Conservation (phyloP, 768 basidiomycete genomes). For the Candolleomyces efflorescens region DNA sequence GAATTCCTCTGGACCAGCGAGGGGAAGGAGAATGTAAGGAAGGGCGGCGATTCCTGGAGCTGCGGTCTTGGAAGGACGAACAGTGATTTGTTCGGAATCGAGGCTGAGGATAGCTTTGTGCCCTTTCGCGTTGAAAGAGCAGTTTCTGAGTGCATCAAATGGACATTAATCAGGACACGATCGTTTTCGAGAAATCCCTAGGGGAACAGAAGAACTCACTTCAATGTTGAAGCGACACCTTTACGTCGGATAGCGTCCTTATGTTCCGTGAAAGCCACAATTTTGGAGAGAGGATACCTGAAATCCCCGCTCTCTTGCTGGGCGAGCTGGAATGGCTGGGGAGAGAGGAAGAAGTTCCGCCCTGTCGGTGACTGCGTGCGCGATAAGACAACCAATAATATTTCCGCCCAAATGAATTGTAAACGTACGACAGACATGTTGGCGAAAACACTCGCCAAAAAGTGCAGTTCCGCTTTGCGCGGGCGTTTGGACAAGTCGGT, state of each 20-base stretch:
- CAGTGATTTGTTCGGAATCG: constrained; percentile 51
- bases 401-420: background rate
- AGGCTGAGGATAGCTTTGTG: constrained; percentile 70
- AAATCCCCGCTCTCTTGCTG: constrained; percentile 17
- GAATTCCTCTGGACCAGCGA: constrained; percentile 94
- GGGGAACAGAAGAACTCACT: constrained; percentile 46
- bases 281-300: constrained; percentile 80
- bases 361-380: constrained; percentile 62
- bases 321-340: constrained; percentile 49
- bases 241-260: constrained; percentile 80
- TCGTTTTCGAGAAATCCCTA: too few relatives aligned
- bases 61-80: constrained; percentile 51
- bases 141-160: constrained; percentile 51
- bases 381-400: background rate
- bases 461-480: constrained; percentile 81
- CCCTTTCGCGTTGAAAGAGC: constrained; percentile 61
- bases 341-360: constrained; percentile 74
- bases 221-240: constrained; percentile 83
- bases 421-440: constrained; percentile 75
- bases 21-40: constrained; percentile 80
- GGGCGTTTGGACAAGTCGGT: constrained; percentile 43
- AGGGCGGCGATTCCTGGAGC: constrained; percentile 83
- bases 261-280: constrained; percentile 89
- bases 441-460: constrained; percentile 91
- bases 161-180: constrained; percentile 10